phyloP scores from a whole-genome alignment of 139 green algal genomes.

The Deuterostichococcus epilithicus region DNA sequence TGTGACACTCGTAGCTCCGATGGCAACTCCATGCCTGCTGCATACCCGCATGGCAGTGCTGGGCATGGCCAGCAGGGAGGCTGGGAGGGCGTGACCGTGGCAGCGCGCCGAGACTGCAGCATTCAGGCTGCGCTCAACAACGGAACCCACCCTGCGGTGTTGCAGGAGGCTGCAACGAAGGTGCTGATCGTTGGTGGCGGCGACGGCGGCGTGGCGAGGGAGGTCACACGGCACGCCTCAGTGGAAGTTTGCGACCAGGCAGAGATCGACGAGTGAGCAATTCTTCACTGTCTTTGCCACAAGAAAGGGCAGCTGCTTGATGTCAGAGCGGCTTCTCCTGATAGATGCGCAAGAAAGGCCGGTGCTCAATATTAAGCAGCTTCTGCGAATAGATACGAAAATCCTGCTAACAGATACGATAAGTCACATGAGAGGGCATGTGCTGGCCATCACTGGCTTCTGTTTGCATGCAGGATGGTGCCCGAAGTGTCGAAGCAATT shows the following conservation, averaged over 20 bases:
- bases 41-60: background rate
- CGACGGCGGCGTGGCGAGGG: constrained; percentile 94
- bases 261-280: constrained; percentile 91
- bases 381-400: too few species aligned
- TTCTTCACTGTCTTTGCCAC: too few species aligned
- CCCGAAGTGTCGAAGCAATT: constrained; percentile 83
- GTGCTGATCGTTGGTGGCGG: constrained; percentile 96
- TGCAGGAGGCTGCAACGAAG: constrained; percentile 43
- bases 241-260: constrained; percentile 92
- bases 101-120: too few species aligned
- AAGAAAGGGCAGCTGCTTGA: too few species aligned
- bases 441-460: too few species aligned
- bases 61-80: background rate
- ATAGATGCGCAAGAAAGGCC: background rate
- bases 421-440: too few species aligned
- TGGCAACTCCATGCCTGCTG: background rate
- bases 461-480: constrained; percentile 61
- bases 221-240: constrained; percentile 71
- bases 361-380: too few species aligned
- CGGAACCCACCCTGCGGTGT: background rate
- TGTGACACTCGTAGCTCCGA: too few species aligned
- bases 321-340: too few species aligned
- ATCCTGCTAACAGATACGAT: too few species aligned
- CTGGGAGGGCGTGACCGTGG: too few species aligned
- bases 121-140: background rate